Conservation (phyloP, 164 flowering plant genomes). For the Piper betle region DNA sequence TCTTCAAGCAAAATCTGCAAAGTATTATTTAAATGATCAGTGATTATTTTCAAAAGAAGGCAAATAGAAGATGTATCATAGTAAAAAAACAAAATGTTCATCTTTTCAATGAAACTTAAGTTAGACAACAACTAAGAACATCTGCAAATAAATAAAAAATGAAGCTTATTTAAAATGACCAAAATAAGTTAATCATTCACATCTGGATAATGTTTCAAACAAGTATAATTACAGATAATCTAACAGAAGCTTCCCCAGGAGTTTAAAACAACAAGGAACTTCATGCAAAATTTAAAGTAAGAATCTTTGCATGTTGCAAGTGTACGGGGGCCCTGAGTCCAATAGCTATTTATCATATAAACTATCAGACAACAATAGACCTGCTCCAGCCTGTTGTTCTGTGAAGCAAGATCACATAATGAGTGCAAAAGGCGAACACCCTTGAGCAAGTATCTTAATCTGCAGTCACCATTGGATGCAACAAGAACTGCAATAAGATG, state of each 20-base stretch:
- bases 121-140: background rate
- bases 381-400: slow-evolving; percentile 76
- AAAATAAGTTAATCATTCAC: too few species aligned
- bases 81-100: background rate
- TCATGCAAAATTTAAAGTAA: too few species aligned
- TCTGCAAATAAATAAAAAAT: too few species aligned
- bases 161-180: too few species aligned
- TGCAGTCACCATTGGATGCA: slow-evolving; percentile 41
- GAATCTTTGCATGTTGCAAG: background rate
- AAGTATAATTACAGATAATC: background rate
- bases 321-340: background rate
- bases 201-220: background rate
- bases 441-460: slow-evolving; percentile 46
- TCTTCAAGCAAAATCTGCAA: slow-evolving; percentile 87
- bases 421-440: slow-evolving; percentile 72
- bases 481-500: slow-evolving; percentile 74
- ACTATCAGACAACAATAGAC: slow-evolving; percentile 15
- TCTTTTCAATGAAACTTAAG: background rate
- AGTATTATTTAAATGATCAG: background rate
- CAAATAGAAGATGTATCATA: too few species aligned
- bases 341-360: background rate
- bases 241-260: background rate
- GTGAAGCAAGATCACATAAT: slow-evolving; percentile 59
- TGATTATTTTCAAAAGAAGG: background rate
- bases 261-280: background rate